phyloP scores from a whole-genome alignment of 2,329 filamentous ascomycete species.

The Cladosporium cucumerinum region DNA sequence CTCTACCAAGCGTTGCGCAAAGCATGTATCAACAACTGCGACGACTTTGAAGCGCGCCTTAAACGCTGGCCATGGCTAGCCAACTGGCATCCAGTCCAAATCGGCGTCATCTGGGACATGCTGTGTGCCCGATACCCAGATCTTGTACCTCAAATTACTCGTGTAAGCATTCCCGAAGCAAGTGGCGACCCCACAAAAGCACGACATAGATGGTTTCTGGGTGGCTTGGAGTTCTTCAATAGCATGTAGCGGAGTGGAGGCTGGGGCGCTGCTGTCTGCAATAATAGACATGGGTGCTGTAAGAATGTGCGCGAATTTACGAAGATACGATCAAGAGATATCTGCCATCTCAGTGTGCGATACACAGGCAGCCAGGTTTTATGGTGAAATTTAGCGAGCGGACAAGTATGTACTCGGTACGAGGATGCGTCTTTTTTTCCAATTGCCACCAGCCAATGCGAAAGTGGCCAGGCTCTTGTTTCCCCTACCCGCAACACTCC shows the following conservation, averaged over 20 bases:
- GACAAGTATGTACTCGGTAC: neutral
- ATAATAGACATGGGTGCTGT: neutral
- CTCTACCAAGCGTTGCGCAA: conserved; percentile 11
- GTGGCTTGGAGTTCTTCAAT: conserved; percentile 12
- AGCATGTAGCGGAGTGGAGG: neutral
- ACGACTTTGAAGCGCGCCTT: neutral
- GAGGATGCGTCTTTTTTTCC: neutral
- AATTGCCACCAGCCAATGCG: neutral
- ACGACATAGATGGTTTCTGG: conserved; percentile 11
- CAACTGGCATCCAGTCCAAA: conserved; percentile 11
- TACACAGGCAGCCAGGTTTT: neutral
- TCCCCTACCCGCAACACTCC: neutral
- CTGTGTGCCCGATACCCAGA: conserved; percentile 8
- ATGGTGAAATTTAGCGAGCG: neutral
- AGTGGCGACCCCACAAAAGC: conserved; percentile 7
- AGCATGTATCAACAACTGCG: conserved; percentile 9
- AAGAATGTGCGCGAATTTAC: neutral
- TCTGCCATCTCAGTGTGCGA: neutral
- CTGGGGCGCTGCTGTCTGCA: neutral
- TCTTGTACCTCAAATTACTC: conserved; percentile 3
- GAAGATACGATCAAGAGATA: neutral
- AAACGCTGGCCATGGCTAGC: conserved; percentile 9
- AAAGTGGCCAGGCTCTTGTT: neutral
- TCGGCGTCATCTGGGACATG: conserved; percentile 9
- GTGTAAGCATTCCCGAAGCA: neutral